Base-by-base conservation (phyloP, 2,329 filamentous ascomycete species). In the Fusarium sarcochroum region DNA sequence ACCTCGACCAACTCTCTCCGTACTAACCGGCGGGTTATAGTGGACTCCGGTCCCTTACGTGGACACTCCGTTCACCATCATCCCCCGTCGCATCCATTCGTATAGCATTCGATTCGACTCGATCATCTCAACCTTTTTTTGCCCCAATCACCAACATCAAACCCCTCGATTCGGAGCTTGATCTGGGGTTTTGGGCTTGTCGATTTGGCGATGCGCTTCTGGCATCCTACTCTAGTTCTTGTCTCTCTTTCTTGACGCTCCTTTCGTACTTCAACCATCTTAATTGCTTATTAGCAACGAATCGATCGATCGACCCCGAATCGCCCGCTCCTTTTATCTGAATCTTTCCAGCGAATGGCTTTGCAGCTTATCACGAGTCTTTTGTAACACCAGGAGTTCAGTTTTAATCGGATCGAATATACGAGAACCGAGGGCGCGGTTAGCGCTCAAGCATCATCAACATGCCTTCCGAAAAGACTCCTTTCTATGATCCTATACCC, bases 401-500 rank as follows among this genome's bases (percentile, higher is more conserved):
- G 21, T 57, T 45, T 47, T 48, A 21, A 46, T 58, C 58, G 30
- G 25, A 34, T 49, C 52, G 48, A 63, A 59, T 41, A 66, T 32
- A 51, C 46, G 37, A 59, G 35, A 50, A 55, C 62, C 62, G 52
- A 67, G 66, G 66, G 66, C 66, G 66, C 66, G 58, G 27, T 53
- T 67, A 63, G 63, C 59, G 64, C 59, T 70, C 52, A 56, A 44
- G 52, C 45, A 50, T 58, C 40, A 59, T 58, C 68, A 67, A 32
- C 48, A 80, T 78, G 78, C 79, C 77, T 71, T 78, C 79, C 46
- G 79, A 81, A 73, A 81, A 81, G 73, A 63, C 74, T 66, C 79
- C 79, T 58, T 81, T 81, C 63, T 82, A 82, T 74, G 79, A 82
- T 51, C 80, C 80, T 51, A 78, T 81, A 66, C 80, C 80, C 58